Base-by-base conservation (phyloP, 345 rosid genomes). In the Sisymbrium altissimum region DNA sequence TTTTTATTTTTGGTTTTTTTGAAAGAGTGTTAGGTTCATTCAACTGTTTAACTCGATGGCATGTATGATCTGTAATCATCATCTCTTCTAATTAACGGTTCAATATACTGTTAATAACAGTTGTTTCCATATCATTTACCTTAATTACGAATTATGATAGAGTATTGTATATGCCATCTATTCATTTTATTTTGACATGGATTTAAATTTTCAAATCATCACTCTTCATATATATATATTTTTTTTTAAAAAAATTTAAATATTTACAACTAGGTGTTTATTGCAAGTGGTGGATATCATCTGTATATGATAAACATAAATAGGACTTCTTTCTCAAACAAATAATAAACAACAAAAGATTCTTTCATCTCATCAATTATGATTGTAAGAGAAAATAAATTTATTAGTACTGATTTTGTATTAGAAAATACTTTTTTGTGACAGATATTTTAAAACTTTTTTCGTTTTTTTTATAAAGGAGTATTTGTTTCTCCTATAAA, bases 401-500 rank as follows among this genome's bases (percentile, higher is more conserved):
- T 53, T 27, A 2, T 4, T 27, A 8, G 14, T 25, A 45, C 21
- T 64, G 44, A 69, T 55, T 35, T 25, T 53, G 0, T 30, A 8
- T 36, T 5, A 43, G 0, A 1, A 57, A 4, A 57, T 65, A 27
- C 9, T 32, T 41, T 43, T 10, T 21, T 19, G n/a, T 39, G 1
- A 14, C 59, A 40, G 9, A 29, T 27, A 17, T 30, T 52, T 3
- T 8, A 2, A 40, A 41, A 18, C 3, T 5, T 61, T 45, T 1
- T 44, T 48, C 19, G 3, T 33, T 29, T 44, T 17, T 18, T 29
- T 18, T 1, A 72, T 6, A 54, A 35, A 66, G 11, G 3, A 55
- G 66, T 14, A 46, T 14, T 76, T 36, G 21, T 63, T 53, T 76
- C 60, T 17, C 72, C 81, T 77, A 77, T 77, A 77, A 77, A 77